Evolutionary conservation across 1,139 yeast genomes (phyloP).

Genomic region (Williopsis jadinii): DNA sequence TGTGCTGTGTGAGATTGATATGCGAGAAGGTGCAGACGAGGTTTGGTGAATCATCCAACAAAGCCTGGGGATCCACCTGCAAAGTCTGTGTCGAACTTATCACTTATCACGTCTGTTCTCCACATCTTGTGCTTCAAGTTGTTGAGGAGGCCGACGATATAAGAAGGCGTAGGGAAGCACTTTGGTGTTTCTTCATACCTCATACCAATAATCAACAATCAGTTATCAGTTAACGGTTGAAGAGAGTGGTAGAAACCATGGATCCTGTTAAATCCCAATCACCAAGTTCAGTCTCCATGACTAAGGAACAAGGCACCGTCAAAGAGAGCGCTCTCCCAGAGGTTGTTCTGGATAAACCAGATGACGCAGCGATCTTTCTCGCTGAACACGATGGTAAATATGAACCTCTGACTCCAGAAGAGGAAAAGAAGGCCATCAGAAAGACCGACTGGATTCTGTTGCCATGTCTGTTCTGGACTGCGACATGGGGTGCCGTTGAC

Average conservation of each 20-base stretch:
- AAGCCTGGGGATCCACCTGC: too few relatives aligned
- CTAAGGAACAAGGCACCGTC: slow-evolving; percentile 2
- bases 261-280: neutral
- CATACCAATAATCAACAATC: too few relatives aligned
- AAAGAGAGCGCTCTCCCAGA: slow-evolving; percentile 1
- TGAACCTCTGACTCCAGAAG: slow-evolving; percentile 25
- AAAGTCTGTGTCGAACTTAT: too few relatives aligned
- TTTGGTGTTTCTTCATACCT: neutral
- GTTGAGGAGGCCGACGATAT: too few relatives aligned
- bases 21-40: too few relatives aligned
- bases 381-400: slow-evolving; percentile 22
- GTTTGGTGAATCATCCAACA: too few relatives aligned
- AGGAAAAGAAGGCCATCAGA: slow-evolving; percentile 25
- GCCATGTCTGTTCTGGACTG: slow-evolving; percentile 30
- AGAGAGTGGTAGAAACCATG: neutral
- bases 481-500: slow-evolving; percentile 37
- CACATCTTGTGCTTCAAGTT: too few relatives aligned
- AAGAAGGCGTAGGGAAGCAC: neutral
- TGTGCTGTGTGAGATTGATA: too few relatives aligned
- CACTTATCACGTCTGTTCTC: too few relatives aligned
- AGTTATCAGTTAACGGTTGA: neutral
- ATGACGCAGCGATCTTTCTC: slow-evolving; percentile 19
- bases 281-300: neutral
- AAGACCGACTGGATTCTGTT: slow-evolving; percentile 31
- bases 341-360: slow-evolving; percentile 5